Percentiles rank a stretch among this genome's conserved stretches.
Conservation (phyloP, 345 rosid species). For the Angophora floribunda region DNA sequence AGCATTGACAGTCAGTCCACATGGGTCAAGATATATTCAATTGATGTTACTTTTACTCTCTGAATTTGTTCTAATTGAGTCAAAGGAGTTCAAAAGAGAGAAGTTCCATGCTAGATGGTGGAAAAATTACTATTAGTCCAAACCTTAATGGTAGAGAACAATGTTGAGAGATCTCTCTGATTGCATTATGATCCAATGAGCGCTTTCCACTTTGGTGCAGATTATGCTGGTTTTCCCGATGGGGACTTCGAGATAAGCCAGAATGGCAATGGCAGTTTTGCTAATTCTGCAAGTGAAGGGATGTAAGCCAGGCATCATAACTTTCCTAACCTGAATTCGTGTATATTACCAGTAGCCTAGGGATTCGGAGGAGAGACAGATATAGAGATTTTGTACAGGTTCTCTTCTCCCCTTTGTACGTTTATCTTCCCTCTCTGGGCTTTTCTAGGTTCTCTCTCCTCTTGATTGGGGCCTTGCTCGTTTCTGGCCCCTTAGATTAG, state of each 20-base stretch:
- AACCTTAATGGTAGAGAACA: neutral
- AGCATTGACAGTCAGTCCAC: neutral
- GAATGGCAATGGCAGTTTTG: slow-evolving; percentile 3
- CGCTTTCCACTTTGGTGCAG: slow-evolving; percentile 12
- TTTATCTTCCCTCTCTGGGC: slow-evolving; percentile 12
- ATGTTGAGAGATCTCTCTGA: neutral
- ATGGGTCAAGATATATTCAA: neutral
- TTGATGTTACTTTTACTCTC: neutral
- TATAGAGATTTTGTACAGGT: slow-evolving; percentile 68
- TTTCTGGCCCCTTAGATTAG: slow-evolving; percentile 39
- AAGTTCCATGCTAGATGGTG: neutral
- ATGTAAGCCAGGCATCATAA: slow-evolving; percentile 1
- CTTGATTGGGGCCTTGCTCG: slow-evolving; percentile 12
- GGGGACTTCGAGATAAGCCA: slow-evolving; percentile 8
- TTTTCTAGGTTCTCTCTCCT: neutral
- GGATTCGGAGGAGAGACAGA: slow-evolving; percentile 33
- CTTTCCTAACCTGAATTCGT: slow-evolving; percentile 15
- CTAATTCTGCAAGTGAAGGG: neutral
- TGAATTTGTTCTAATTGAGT: neutral
- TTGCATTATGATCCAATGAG: neutral
- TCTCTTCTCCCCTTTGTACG: slow-evolving; percentile 3
- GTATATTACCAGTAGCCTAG: slow-evolving; percentile 55
- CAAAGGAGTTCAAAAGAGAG: neutral
- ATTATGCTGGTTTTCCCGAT: slow-evolving; percentile 24
- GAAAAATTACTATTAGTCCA: neutral